Percentiles rank a stretch among this genome's conserved stretches.
These are phyloP conservation scores for Fusarium drepaniforme DNA, from an alignment of 2,329 filamentous ascomycete genomes.

Conservation along the genomic window DNA sequence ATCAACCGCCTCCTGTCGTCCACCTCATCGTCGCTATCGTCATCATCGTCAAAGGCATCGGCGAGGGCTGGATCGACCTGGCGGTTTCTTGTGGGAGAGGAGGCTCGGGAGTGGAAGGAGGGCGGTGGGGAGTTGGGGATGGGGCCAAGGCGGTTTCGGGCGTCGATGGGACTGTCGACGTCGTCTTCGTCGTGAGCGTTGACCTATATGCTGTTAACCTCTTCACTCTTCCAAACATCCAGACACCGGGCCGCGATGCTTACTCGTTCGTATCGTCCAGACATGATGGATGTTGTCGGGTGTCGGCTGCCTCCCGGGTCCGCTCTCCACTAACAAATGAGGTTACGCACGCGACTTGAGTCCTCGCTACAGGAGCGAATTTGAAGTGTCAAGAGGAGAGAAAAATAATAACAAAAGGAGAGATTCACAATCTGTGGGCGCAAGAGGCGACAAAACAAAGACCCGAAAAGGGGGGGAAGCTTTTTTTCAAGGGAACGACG, in stretches of 20 bases:
- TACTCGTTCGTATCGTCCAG: slow-evolving; percentile 71
- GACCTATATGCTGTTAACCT: slow-evolving; percentile 57
- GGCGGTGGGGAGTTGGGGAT: slow-evolving; percentile 76
- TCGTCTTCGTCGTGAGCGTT: slow-evolving; percentile 71
- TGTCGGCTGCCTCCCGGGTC: slow-evolving; percentile 42
- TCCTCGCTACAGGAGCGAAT: slow-evolving; percentile 4
- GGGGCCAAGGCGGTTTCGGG: slow-evolving; percentile 48
- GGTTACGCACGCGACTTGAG: slow-evolving; percentile 11
- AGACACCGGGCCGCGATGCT: slow-evolving; percentile 32
- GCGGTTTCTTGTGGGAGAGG: slow-evolving; percentile 61
- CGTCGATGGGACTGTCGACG: slow-evolving; percentile 47
- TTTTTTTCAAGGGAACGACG: slow-evolving; percentile 37
- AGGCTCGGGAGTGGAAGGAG: slow-evolving; percentile 88
- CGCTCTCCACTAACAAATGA: slow-evolving; percentile 29
- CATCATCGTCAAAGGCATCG: slow-evolving; percentile 97
- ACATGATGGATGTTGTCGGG: slow-evolving; percentile 55
- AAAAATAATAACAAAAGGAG: slow-evolving; percentile 15
- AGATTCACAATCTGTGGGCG: slow-evolving; percentile 21
- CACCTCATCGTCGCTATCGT: too few relatives aligned
- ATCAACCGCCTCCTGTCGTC: too few relatives aligned
- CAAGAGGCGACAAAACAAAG: slow-evolving; percentile 17
- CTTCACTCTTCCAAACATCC: neutral
- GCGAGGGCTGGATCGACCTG: slow-evolving; percentile 83
- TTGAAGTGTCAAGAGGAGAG: neutral
- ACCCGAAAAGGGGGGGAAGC: slow-evolving; percentile 20